phyloP scores from a whole-genome alignment of 2,329 filamentous ascomycete genomes.

The Claviceps sp. region DNA sequence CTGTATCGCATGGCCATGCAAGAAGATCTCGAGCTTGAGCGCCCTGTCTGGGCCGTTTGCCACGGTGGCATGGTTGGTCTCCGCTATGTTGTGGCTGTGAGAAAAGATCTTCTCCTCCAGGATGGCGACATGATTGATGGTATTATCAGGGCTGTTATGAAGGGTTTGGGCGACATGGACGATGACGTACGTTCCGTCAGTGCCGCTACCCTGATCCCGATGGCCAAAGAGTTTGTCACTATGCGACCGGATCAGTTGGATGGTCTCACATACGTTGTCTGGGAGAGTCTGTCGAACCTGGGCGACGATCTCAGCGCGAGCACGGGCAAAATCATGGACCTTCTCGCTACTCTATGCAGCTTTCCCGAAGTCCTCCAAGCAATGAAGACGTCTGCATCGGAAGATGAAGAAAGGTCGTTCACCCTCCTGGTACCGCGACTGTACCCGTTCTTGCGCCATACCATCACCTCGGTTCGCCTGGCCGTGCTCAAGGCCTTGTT shows the following conservation, averaged over 20 bases:
- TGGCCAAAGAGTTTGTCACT: conserved; percentile 86
- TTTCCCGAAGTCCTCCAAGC: conserved; percentile 85
- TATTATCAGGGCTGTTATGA: conserved; percentile 85
- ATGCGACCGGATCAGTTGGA: conserved; percentile 68
- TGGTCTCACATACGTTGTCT: conserved; percentile 82
- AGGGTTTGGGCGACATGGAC: conserved; percentile 77
- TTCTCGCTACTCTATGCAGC: conserved; percentile 86
- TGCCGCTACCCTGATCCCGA: conserved; percentile 91
- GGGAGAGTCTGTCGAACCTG: conserved; percentile 93
- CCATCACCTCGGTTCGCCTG: conserved; percentile 87
- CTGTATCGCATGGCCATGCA: conserved; percentile 89
- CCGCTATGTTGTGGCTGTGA: conserved; percentile 86
- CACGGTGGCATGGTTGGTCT: conserved; percentile 97
- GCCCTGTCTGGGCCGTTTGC: conserved; percentile 81
- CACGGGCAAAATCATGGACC: conserved; percentile 96
- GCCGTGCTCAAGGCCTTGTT: conserved; percentile 85
- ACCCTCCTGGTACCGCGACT: conserved; percentile 82
- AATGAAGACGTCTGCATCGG: conserved; percentile 80
- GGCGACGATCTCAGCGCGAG: conserved; percentile 94
- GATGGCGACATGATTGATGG: conserved; percentile 83
- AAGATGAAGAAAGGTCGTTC: conserved; percentile 80
- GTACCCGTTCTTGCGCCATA: conserved; percentile 92
- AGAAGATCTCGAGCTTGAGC: conserved; percentile 59
- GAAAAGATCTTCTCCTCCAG: conserved; percentile 79
- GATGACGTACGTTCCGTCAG: conserved; percentile 96